Base-by-base conservation (phyloP, 495 filamentous ascomycete species). In the Xylaria cubensis region DNA sequence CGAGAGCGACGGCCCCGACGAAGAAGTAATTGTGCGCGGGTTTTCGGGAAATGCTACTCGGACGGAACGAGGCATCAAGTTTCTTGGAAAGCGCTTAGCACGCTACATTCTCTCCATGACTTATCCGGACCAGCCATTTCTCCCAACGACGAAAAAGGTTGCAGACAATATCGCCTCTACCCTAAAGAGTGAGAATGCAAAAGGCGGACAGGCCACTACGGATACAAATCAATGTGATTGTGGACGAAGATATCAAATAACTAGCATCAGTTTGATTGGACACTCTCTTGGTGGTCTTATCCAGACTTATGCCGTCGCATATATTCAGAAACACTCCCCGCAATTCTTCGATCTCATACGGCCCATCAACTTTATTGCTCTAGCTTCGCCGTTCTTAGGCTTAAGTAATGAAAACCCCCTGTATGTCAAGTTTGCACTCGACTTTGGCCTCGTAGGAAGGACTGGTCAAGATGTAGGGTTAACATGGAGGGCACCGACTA, bases 391-490 rank as follows among this genome's bases (percentile, higher is more conserved):
- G 0, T 94, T 98, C 72, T 82, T 99, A 5, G 96, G 96, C 0
- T 87, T 99, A 59, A 98, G 95, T 81, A 97, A 99, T 78, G 96
- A 99, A 77, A 99, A 99, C 71, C 96, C 96, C 0, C 83, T 98
- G 62, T 98, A 99, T 81, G 93, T 99, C 75, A 97, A 94, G 71
- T 98, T 98, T 80, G 96, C 97, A 2, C 85, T 99, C 29, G 97
- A 99, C 77, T 94, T 98, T 78, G 97, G 96, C 8, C 88, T 99
- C 9, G 97, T 98, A 41, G 96, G 96, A 15, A 88, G 94, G 39
- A 98, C 96, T 8, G 96, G 96, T 4, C 94, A 98, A 79, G 96
- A 99, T 81, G 84, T 99, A 12, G 96, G 96, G 8, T 84, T 99
- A 48, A 97, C 93, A 21, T 99, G 97, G 97, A 89, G 93, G 71